Percentiles rank a stretch among this genome's conserved stretches.
These are phyloP conservation scores for Candida sp. DNA, from an alignment of 1,139 yeast genomes.

Conservation along the genomic window DNA sequence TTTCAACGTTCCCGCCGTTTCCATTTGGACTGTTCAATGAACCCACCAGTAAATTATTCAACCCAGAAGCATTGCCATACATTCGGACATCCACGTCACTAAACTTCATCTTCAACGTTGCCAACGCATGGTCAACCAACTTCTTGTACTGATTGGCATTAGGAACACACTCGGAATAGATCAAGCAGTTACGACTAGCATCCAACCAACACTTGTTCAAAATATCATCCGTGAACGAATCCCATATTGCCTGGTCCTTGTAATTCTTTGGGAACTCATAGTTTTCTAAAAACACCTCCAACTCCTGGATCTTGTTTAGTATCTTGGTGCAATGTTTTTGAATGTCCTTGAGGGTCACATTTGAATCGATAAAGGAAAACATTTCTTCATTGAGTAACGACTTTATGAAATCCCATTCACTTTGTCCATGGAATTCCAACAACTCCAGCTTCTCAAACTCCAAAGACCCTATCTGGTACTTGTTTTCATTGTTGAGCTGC, in stretches of 20 bases:
- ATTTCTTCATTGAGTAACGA: constrained; percentile 48
- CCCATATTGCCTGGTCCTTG: constrained; percentile 29
- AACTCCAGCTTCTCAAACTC: constrained; percentile 58
- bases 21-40: neutral
- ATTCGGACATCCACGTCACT: constrained; percentile 5
- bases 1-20: neutral
- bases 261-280: constrained; percentile 47
- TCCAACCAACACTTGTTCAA: constrained; percentile 35
- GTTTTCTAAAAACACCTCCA: constrained; percentile 37
- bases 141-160: constrained; percentile 18
- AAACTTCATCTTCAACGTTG: constrained; percentile 38
- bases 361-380: constrained; percentile 49
- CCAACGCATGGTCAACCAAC: constrained; percentile 35
- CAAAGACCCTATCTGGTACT: constrained; percentile 57
- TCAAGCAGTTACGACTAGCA: constrained; percentile 33
- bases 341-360: constrained; percentile 50
- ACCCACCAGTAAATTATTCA: neutral
- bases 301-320: constrained; percentile 34
- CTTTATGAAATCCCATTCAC: constrained; percentile 54
- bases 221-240: constrained; percentile 34
- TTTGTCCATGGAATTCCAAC: constrained; percentile 49
- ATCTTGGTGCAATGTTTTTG: constrained; percentile 50
- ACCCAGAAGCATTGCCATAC: constrained; percentile 5
- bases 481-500: constrained; percentile 21
- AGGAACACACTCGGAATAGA: constrained; percentile 24